Evolutionary conservation across 2,329 filamentous ascomycete species (phyloP).

Genomic region (Metarhizium humberi): DNA sequence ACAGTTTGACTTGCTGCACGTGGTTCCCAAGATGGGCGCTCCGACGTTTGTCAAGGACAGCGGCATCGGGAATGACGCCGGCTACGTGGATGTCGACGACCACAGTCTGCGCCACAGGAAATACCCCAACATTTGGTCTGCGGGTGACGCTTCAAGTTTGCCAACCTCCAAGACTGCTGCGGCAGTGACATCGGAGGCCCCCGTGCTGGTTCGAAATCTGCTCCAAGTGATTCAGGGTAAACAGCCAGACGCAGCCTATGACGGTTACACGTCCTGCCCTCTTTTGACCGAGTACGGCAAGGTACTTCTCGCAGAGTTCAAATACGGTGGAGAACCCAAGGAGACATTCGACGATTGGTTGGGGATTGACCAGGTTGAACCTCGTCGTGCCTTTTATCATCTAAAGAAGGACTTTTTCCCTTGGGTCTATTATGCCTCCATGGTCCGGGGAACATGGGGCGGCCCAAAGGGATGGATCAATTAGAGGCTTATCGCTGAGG

Average conservation of each 20-base stretch:
- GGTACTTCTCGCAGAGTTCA: constrained; percentile 56
- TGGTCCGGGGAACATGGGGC: constrained; percentile 54
- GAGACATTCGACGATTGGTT: constrained; percentile 49
- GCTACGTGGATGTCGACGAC: constrained; percentile 49
- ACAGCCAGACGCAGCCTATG: constrained; percentile 33
- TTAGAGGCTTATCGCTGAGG: not conserved
- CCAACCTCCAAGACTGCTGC: constrained; percentile 49
- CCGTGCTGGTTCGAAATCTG: constrained; percentile 40
- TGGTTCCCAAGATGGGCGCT: constrained; percentile 49
- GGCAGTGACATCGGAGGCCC: constrained; percentile 41
- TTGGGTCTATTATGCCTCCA: constrained; percentile 52
- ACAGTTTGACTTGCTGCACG: constrained; percentile 46
- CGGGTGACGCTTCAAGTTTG: constrained; percentile 48
- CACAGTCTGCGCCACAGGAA: constrained; percentile 42
- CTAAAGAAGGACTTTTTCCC: constrained; percentile 61
- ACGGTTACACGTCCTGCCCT: constrained; percentile 48
- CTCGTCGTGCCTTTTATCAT: constrained; percentile 49
- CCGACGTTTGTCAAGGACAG: constrained; percentile 45
- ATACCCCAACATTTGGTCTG: constrained; percentile 48
- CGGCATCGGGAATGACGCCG: constrained; percentile 42
- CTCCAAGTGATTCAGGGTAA: constrained; percentile 35
- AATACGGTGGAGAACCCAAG: constrained; percentile 52
- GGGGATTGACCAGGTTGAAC: constrained; percentile 47
- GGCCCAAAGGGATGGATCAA: constrained; percentile 44
- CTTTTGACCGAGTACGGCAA: constrained; percentile 49